Percentiles rank a stretch among this genome's conserved stretches.
These are phyloP conservation scores for Beta macrorhiza DNA, from an alignment of 179 eudicot species.

Conservation along the genomic window DNA sequence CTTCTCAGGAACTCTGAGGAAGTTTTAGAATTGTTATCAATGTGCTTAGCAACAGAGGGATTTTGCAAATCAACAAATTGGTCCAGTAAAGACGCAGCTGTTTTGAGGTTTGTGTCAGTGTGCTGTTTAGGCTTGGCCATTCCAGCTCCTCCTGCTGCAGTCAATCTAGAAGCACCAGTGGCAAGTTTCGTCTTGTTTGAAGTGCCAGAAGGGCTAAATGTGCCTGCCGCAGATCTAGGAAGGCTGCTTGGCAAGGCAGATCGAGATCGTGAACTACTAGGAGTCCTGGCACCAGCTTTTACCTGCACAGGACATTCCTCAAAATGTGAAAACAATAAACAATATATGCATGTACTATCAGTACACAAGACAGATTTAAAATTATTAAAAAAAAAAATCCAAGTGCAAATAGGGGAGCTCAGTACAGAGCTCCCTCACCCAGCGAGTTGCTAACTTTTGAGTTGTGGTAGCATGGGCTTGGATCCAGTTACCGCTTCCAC, in stretches of 20 bases:
- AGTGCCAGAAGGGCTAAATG: constrained; percentile 35
- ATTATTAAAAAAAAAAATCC: background rate
- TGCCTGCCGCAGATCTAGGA: constrained; percentile 32
- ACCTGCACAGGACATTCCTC: constrained; percentile 29
- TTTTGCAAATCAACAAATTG: constrained; percentile 12
- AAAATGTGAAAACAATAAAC: background rate
- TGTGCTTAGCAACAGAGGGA: constrained; percentile 9
- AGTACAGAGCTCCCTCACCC: background rate
- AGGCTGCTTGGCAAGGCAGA: constrained; percentile 36
- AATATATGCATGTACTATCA: background rate
- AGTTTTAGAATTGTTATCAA: constrained; percentile 1
- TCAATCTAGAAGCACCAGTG: constrained; percentile 23
- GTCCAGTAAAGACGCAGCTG: constrained; percentile 10
- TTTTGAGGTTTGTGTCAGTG: constrained; percentile 20
- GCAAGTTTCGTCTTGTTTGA: constrained; percentile 35
- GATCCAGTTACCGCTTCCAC: background rate
- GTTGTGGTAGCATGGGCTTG: background rate
- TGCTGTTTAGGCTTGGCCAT: constrained; percentile 24
- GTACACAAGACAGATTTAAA: background rate
- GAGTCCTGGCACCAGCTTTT: constrained; percentile 39
- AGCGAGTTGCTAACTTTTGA: background rate
- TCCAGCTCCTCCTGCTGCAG: constrained; percentile 22
- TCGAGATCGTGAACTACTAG: constrained; percentile 31
- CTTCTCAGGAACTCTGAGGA: background rate
- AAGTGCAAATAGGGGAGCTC: background rate